A percentile compares a stretch with the other conserved stretches of the same genome.
phyloP scores from a whole-genome alignment of 441 rosid genomes.

The Erysimum pusillum region DNA sequence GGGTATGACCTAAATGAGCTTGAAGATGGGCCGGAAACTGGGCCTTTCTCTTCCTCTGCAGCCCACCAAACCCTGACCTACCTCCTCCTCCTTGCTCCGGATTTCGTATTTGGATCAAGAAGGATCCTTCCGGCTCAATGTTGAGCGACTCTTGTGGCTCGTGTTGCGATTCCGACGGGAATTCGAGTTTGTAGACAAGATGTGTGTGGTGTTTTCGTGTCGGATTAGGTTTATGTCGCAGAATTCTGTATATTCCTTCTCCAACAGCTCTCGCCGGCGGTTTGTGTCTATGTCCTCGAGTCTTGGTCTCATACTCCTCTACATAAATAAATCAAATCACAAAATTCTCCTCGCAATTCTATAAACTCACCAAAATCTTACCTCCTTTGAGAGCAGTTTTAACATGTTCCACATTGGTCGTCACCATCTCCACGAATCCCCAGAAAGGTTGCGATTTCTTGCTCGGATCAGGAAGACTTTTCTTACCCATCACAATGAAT shows the following conservation, averaged over 20 bases:
- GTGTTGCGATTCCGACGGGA: conserved; percentile 53
- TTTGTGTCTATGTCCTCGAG: conserved; percentile 63
- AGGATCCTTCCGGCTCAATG: conserved; percentile 70
- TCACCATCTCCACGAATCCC: conserved; percentile 85
- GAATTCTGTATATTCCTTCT: conserved; percentile 70
- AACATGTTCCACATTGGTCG: conserved; percentile 59
- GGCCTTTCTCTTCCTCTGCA: conserved; percentile 68
- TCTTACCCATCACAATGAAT: conserved; percentile 72
- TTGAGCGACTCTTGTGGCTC: conserved; percentile 75
- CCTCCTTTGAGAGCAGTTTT: conserved; percentile 71
- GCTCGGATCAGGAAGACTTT: conserved; percentile 73
- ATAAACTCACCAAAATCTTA: not conserved
- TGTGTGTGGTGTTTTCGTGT: conserved; percentile 66
- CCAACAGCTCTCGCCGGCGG: conserved; percentile 65
- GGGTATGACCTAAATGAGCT: conserved; percentile 57
- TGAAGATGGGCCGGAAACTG: conserved; percentile 75
- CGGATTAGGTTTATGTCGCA: conserved; percentile 59
- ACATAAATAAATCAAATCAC: conserved; percentile 5
- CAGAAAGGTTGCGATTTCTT: conserved; percentile 66
- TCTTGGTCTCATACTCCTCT: conserved; percentile 74
- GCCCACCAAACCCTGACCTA: conserved; percentile 54
- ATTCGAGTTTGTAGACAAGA: conserved; percentile 71
- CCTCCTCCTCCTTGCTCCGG: conserved; percentile 55
- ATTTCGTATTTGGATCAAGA: conserved; percentile 73
- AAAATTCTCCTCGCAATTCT: not conserved